Evolutionary conservation across 2,329 filamentous ascomycete species (phyloP), one percentile per base, ranked within the genome.

Genomic region (Arthrobotrys sphaeroides): DNA sequence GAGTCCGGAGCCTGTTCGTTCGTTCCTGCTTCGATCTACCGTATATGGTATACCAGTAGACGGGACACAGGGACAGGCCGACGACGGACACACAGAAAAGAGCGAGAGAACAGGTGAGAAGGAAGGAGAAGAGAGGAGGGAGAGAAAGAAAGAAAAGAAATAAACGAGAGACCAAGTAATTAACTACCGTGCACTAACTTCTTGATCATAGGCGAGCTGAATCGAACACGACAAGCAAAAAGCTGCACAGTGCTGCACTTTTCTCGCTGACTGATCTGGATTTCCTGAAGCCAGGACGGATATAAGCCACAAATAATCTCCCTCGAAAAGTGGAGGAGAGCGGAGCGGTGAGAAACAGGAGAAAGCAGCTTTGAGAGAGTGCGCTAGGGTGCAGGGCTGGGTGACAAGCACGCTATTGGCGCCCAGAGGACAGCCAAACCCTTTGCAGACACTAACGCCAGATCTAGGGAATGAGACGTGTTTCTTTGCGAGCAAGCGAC

Each of bases 301-400:
- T 64, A 75, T 75, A 75, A 75, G 72, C 72, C 72, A 75, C 72
- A 75, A 43, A 53, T 69, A 75, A 75, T 75, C 72, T 75, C 72
- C 72, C 62, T 68, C 31, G 53, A 51, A 74, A 67, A 68, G 62
- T 74, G 70, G 70, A 74, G 70, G 70, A 60, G 67, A 47, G 28
- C 31, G 22, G 55, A 55, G 64, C 38, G 57, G 45, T 64, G 59
- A 64, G 72, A 75, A 36, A 75, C 70, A 74, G 70, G 70, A 74
- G 70, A 64, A 53, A 65, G 40, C 51, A 64, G 51, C 43, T 22
- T 51, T 24, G 47, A n/a, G 28, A 55, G 55, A 65, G 45, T 38
- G 31, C 18, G 24, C 51, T 38, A 55, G 57, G 45, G 57, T 68
- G 55, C 70, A 62, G 47, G 64, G 61, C 67, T 72, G 53, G 70